Evolutionary conservation across 1,284 basidiomycete genomes (phyloP).

Genomic region (Tilletia setariae): DNA sequence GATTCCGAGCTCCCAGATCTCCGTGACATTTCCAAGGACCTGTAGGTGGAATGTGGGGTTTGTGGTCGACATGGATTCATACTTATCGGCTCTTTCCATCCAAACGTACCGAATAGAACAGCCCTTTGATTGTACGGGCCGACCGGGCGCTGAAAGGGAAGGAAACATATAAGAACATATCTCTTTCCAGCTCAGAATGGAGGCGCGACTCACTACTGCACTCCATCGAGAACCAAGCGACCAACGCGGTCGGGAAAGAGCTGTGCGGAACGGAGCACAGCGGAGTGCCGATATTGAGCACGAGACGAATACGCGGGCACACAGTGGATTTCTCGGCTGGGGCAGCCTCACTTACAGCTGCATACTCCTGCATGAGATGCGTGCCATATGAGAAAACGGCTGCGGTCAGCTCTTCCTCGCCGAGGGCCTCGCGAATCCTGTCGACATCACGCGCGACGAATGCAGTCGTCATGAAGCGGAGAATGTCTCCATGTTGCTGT

Average conservation of each 20-base stretch:
- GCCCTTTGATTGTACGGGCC: too few species aligned
- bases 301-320: too few species aligned
- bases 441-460: slow-evolving; percentile 31
- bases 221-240: slow-evolving; percentile 24
- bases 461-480: slow-evolving; percentile 22
- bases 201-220: neutral
- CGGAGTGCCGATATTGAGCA: too few species aligned
- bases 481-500: slow-evolving; percentile 23
- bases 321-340: too few species aligned
- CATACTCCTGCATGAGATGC: neutral
- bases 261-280: neutral
- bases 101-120: slow-evolving; percentile 20
- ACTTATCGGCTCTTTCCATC: too few species aligned
- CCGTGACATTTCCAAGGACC: slow-evolving; percentile 12
- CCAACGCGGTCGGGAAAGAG: slow-evolving; percentile 28
- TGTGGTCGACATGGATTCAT: too few species aligned
- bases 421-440: slow-evolving; percentile 23
- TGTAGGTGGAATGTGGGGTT: too few species aligned
- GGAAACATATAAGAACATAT: too few species aligned
- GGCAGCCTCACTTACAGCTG: neutral
- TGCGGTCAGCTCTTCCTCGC: slow-evolving; percentile 17
- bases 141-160: too few species aligned
- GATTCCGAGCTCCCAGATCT: too few species aligned
- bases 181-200: too few species aligned
- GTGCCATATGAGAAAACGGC: too few species aligned